Conservation (phyloP, 2,329 filamentous ascomycete genomes). For the Diaporthe australafricana region DNA sequence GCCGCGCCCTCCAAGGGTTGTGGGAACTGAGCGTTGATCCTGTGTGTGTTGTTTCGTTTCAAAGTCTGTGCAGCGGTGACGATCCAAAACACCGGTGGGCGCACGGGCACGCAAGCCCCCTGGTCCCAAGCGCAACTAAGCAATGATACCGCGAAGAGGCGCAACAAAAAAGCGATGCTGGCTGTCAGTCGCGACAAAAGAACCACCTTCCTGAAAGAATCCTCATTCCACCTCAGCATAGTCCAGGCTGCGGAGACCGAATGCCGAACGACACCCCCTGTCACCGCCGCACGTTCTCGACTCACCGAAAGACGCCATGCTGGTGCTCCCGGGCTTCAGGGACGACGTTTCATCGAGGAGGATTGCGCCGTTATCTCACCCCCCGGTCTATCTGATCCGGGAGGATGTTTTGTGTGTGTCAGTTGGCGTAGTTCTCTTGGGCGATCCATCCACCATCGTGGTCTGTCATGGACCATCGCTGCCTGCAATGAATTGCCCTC, state of each 20-base stretch:
- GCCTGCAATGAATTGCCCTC: background rate
- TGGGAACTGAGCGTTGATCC: background rate
- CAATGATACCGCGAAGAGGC: background rate
- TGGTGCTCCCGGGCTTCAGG: slow-evolving; percentile 3
- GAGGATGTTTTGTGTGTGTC: background rate
- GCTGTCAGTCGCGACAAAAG: background rate
- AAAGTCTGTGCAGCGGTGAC: slow-evolving; percentile 22
- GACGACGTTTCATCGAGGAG: slow-evolving; percentile 17
- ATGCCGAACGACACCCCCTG: background rate
- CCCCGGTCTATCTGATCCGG: background rate
- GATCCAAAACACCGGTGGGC: slow-evolving; percentile 26
- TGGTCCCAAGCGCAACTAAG: background rate
- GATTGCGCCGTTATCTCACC: slow-evolving; percentile 1
- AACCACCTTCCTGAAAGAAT: background rate
- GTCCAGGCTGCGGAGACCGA: background rate
- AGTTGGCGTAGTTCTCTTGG: background rate
- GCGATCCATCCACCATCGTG: background rate
- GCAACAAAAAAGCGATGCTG: background rate
- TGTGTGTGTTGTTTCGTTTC: slow-evolving; percentile 13
- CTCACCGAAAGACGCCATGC: slow-evolving; percentile 5
- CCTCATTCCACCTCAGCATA: background rate
- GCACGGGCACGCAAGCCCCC: slow-evolving; percentile 13
- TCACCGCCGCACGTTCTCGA: background rate
- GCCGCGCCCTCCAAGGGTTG: background rate
- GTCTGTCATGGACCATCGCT: background rate